Base-by-base conservation (phyloP, 1,284 basidiomycete genomes). In the Gymnopus androsaceus region DNA sequence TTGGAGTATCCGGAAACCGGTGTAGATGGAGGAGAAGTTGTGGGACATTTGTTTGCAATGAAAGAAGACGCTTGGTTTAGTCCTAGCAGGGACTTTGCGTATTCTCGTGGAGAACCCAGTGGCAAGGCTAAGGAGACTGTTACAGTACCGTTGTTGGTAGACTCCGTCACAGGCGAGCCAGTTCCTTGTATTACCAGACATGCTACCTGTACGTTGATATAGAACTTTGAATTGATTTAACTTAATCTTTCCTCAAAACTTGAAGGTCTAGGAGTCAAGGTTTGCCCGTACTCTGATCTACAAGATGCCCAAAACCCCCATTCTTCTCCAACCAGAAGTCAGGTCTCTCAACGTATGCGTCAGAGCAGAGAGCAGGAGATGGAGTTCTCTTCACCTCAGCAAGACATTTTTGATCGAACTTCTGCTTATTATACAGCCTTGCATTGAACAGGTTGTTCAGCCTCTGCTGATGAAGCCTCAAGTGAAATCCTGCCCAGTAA, bases 241-340 rank as follows among this genome's bases (percentile, higher is more conserved):
- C 9, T 28, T 48, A 19, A 28, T 19, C 17, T 5, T 4, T 47
- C 25, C 9, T 52, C n/a, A 33, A 17, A 12, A n/a, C 5, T 12
- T 44, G 11, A 56, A 65, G 64, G 64, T 55, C 61, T 60, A 51
- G 64, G 64, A 8, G 53, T 58, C 8, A 65, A 65, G 58, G 36
- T 63, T 6, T 65, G 62, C 30, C 59, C 61, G 0, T 28, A 27
- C 3, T 51, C 33, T 2, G 51, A 61, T 38, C 14, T 9, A n/a
- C 31, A 54, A 9, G 15, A 28, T 21, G 9, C 54, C 1, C 21
- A 38, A 2, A 12, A 30, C 3, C 47, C 38, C 3, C 63, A 65
- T 48, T 30, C 30, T 9, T 12, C 17, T 17, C 62, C 58, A 4
- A 51, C 58, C 17, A 49, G 56, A 19, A 46, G 57, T 12, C 8